A percentile compares a stretch with the other conserved stretches of the same genome.
phyloP scores from a whole-genome alignment of 2,329 filamentous ascomycete genomes.

The Verticillium dahliae region DNA sequence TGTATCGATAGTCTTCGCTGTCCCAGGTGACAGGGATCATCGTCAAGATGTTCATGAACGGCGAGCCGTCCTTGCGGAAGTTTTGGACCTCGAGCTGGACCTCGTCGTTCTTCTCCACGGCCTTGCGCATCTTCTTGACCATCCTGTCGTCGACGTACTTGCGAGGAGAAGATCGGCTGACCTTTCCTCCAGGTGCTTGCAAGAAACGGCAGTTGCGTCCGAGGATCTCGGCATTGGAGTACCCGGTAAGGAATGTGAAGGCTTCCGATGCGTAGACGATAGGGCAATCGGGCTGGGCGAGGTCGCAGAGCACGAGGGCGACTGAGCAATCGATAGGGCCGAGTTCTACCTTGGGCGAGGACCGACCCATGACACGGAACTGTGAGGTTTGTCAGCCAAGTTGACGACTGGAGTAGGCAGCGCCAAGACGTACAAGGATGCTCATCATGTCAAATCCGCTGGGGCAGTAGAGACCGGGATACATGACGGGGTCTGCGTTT shows the following conservation, averaged over 20 bases:
- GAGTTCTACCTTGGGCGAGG: conserved; percentile 70
- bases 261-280: conserved; percentile 81
- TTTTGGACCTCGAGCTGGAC: conserved; percentile 58
- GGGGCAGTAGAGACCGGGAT: conserved; percentile 47
- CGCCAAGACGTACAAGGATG: conserved; percentile 38
- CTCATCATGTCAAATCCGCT: conserved; percentile 50
- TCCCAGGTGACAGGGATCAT: conserved; percentile 75
- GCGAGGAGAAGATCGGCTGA: conserved; percentile 50
- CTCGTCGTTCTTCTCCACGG: conserved; percentile 37
- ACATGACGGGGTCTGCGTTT: conserved; percentile 41
- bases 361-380: conserved; percentile 60
- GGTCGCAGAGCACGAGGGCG: conserved; percentile 76
- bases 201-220: conserved; percentile 82
- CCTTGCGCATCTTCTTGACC: conserved; percentile 45
- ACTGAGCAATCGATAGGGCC: conserved; percentile 80
- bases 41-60: conserved; percentile 77
- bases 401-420: not conserved
- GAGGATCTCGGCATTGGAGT: conserved; percentile 65
- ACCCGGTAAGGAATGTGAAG: conserved; percentile 74
- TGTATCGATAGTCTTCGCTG: conserved; percentile 59
- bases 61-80: conserved; percentile 72
- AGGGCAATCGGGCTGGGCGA: conserved; percentile 64
- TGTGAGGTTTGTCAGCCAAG: conserved; percentile 16
- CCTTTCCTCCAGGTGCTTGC: conserved; percentile 65
- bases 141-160: conserved; percentile 62